These are phyloP conservation scores for Podospora didyma DNA, from an alignment of 495 filamentous ascomycete genomes.

Conservation along the genomic window DNA sequence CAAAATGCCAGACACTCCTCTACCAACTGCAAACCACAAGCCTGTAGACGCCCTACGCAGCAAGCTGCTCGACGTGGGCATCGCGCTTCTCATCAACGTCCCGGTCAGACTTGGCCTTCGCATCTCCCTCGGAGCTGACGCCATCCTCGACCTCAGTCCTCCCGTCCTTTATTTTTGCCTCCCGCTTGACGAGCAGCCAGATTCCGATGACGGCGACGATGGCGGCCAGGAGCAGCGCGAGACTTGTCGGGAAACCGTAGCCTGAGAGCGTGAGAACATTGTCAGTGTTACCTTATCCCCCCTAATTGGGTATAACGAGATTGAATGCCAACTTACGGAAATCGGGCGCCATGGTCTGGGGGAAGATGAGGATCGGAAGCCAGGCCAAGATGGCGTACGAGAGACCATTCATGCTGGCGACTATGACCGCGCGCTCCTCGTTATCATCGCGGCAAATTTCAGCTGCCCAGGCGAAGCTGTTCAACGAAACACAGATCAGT, in stretches of 20 bases:
- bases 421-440: constrained; percentile 47
- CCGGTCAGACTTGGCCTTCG: too few relatives aligned
- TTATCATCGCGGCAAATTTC: constrained; percentile 43
- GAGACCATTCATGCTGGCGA: constrained; percentile 48
- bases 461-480: constrained; percentile 46
- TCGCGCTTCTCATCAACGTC: too few relatives aligned
- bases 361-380: constrained; percentile 41
- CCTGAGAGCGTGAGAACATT: constrained; percentile 4
- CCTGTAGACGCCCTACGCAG: too few relatives aligned
- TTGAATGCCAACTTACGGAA: constrained; percentile 25
- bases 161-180: constrained; percentile 5
- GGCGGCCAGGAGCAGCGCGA: constrained; percentile 23
- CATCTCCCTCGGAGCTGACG: too few relatives aligned
- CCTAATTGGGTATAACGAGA: neutral
- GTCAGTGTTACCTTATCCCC: neutral
- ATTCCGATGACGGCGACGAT: constrained; percentile 19
- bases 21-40: too few relatives aligned
- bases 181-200: constrained; percentile 18
- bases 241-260: constrained; percentile 25
- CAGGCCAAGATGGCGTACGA: constrained; percentile 47
- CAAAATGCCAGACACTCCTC: too few relatives aligned
- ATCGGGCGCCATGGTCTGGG: constrained; percentile 35
- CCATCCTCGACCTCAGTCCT: too few relatives aligned
- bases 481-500: neutral
- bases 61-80: too few relatives aligned